phyloP scores from a whole-genome alignment of 2,329 filamentous ascomycete genomes.

The Scedosporium aurantiacum region DNA sequence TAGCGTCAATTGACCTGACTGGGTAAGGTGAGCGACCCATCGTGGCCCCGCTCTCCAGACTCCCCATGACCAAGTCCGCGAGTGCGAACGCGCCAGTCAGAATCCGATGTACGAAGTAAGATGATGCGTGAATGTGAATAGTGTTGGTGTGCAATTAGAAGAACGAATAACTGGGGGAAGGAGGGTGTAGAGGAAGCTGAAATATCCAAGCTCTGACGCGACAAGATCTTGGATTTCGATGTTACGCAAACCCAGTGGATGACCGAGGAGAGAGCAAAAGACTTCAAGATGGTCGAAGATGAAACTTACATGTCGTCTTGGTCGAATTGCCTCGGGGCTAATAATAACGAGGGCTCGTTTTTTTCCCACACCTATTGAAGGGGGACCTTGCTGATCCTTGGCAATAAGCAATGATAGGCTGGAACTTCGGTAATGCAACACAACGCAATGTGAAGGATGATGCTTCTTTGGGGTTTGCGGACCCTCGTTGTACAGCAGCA shows the following conservation, averaged over 20 bases:
- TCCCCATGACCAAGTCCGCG: background rate
- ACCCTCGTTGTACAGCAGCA: background rate
- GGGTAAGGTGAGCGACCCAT: background rate
- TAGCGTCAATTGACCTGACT: background rate
- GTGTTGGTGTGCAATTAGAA: background rate
- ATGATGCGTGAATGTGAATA: background rate
- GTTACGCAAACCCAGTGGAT: background rate
- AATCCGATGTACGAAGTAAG: background rate
- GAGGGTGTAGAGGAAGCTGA: background rate
- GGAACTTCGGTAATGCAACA: slow-evolving; percentile 3
- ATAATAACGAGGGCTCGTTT: background rate
- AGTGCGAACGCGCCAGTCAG: background rate
- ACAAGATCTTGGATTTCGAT: background rate
- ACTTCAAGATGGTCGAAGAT: background rate
- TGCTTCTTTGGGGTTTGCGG: slow-evolving; percentile 3
- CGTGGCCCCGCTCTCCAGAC: background rate
- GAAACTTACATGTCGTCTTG: background rate
- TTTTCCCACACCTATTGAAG: background rate
- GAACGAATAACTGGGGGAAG: background rate
- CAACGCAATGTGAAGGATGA: slow-evolving; percentile 2
- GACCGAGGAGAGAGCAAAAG: background rate
- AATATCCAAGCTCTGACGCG: background rate
- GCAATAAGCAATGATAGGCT: slow-evolving; percentile 2
- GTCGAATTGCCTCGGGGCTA: background rate
- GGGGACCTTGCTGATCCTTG: background rate